Base-by-base conservation (phyloP, 352 stramenopile species). In the Phytophthora lateralis region DNA sequence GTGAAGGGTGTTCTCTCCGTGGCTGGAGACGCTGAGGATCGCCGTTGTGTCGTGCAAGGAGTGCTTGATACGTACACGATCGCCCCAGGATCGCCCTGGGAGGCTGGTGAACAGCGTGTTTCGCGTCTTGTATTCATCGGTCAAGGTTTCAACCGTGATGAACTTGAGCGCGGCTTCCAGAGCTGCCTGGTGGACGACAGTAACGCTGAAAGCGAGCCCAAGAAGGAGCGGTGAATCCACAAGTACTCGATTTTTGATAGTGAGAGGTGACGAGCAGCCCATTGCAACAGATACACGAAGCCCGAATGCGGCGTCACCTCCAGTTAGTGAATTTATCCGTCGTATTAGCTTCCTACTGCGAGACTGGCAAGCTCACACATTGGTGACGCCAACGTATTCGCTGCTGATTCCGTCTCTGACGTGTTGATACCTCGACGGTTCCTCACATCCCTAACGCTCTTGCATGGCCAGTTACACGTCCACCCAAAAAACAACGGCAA, bases 1-100 rank as follows among this genome's bases (percentile, higher is more conserved):
- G 75, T 90, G 39, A 91, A 91, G 57, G 80, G 82, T 27, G 69
- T 90, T 21, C 52, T 91, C 1, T 71, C 80, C 0, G 58, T 90
- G 24, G 49, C 69, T 20, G 69, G 69, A n/a, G 76, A 84, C 30
- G 57, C 61, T 38, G 49, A 61, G 15, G 57, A 70, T 20, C 70
- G 60, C 4, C 70, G 73, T 7, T 92, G 83, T 42, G 69, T 92
- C 26, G 67, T 92, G 0, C 83, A 92, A 47, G 79, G 83, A 37
- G 80, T 90, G 12, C 50, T 90, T 20, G 83, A 92, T 55, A 92
- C 80, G 42, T 92, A 89, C 53, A 92, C 80, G 39, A 87, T 90
- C 42, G 79, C 83, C 2, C 83, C 79, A 37, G 75, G 79, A 15
- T 39, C 61, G 7, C 42, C 56, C 0, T 88, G 78, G 73, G 44